Evolutionary conservation across 1,284 basidiomycete species (phyloP), one percentile per base, ranked within the genome.

Genomic region (Malassezia sympodialis): DNA sequence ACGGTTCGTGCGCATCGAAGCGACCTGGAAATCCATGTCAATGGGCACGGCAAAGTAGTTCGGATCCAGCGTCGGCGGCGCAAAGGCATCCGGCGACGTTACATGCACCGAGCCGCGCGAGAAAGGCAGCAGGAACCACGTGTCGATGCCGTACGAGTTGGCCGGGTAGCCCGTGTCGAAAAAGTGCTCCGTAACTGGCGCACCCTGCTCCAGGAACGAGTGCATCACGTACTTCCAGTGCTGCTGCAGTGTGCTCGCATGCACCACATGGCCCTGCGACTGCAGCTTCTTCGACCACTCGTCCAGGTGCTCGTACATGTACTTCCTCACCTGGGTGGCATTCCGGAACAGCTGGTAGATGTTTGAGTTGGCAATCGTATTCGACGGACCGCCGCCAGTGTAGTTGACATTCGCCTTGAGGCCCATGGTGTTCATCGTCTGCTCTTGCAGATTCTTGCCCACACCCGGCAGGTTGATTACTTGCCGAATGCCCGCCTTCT

Each of bases 361-460:
- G 30, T 47, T 53, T 5, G 63, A 56, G 55, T 58, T 60, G n/a
- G 54, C 73, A 51, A 49, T 75, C 58, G 63, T 64, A 59, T 24
- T 59, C 24, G 56, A 69, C 45, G 49, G 64, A 40, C 65, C 75
- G 44, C 19, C 63, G 57, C 53, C 69, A 53, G 14, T 48, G 41
- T 23, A 51, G 57, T 49, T 40, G 59, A 61, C 65, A 53, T 32
- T 41, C 42, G 43, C 53, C 12, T 45, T 42, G 19, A 60, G 59
- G 59, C 55, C 66, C 59, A 41, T 68, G 62, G 34, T 71, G 67
- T 66, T 69, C 30, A 74, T 75, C 6, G 73, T 74, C 60, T 78
- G 77, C 49, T 78, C 77, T 51, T 76, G 75, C 19, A 77, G 58
- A 56, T 78, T 76, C 53, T 68, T 65, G 7, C 76, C 76, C 21